Conservation (phyloP, 2,329 filamentous ascomycete species). For the Hymenoscyphus fraxineus region DNA sequence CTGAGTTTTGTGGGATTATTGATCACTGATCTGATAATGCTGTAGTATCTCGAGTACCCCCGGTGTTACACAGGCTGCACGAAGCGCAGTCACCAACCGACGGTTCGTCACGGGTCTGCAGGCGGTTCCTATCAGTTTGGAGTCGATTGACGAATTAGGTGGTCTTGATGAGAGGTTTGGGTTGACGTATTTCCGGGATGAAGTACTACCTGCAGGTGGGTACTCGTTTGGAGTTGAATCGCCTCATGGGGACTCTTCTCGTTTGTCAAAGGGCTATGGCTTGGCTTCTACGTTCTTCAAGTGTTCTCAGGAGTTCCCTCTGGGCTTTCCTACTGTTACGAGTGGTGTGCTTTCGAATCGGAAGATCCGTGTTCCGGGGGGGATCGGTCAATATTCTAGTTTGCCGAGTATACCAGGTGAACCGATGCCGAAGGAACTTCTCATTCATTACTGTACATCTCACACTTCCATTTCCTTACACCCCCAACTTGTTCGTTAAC, state of each 20-base stretch:
- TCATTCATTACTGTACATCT: constrained; percentile 8
- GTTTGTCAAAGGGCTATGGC: not conserved
- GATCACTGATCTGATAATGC: not conserved
- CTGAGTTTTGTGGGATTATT: not conserved
- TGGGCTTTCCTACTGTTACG: not conserved
- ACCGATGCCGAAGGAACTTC: constrained; percentile 7
- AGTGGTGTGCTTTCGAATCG: constrained; percentile 3
- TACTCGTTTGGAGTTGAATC: not conserved
- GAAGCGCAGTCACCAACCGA: not conserved
- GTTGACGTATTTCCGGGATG: not conserved
- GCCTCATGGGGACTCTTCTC: not conserved
- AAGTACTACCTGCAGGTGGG: not conserved
- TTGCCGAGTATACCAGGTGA: not conserved
- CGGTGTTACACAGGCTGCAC: not conserved
- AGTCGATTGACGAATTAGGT: constrained; percentile 8
- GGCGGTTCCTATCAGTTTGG: constrained; percentile 1
- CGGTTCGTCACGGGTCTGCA: not conserved
- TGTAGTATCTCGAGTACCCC: not conserved
- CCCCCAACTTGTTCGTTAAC: not conserved
- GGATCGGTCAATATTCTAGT: constrained; percentile 3
- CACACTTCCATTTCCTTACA: not conserved
- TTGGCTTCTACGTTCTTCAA: not conserved
- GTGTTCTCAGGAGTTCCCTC: not conserved
- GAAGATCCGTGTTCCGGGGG: constrained; percentile 5
- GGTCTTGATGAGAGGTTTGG: not conserved